Evolutionary conservation across 2,329 filamentous ascomycete genomes (phyloP).

Genomic region (Mycogone perniciosa): DNA sequence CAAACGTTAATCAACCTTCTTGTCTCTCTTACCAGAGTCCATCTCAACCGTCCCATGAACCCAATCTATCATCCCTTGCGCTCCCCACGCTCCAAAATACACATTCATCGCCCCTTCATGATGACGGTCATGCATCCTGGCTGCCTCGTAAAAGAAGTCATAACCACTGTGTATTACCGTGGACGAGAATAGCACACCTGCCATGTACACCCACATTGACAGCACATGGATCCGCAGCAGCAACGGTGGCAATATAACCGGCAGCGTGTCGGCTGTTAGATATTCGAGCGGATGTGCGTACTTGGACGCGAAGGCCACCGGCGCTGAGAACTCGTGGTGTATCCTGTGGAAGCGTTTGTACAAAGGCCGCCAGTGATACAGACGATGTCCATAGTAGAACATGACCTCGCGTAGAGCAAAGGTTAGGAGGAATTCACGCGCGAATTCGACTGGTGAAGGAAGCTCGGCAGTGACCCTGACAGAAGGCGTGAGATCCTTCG

Average conservation of each 20-base stretch:
- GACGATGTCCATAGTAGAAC: conserved; percentile 51
- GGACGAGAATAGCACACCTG: conserved; percentile 41
- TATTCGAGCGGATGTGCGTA: conserved; percentile 54
- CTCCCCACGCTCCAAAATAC: conserved; percentile 38
- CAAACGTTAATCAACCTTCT: conserved; percentile 4
- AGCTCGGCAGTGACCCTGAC: conserved; percentile 33
- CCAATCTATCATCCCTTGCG: conserved; percentile 47
- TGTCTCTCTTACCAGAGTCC: conserved; percentile 2
- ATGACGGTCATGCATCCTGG: conserved; percentile 48
- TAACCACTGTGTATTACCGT: conserved; percentile 53
- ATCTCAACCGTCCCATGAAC: conserved; percentile 42
- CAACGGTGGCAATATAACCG: conserved; percentile 42
- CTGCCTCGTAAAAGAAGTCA: conserved; percentile 43
- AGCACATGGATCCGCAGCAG: conserved; percentile 42
- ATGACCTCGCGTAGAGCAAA: conserved; percentile 40
- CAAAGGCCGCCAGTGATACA: conserved; percentile 41
- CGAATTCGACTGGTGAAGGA: conserved; percentile 31
- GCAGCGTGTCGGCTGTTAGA: conserved; percentile 46
- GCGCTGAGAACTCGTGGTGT: conserved; percentile 51
- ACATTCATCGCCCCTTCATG: conserved; percentile 49
- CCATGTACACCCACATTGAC: conserved; percentile 45
- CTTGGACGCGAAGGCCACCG: conserved; percentile 48
- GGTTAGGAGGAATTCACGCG: conserved; percentile 35
- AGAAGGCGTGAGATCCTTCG: not conserved
- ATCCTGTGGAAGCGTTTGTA: conserved; percentile 48